phyloP scores from a whole-genome alignment of 1,139 yeast genomes.

The Nakaseomyces bracarensis region DNA sequence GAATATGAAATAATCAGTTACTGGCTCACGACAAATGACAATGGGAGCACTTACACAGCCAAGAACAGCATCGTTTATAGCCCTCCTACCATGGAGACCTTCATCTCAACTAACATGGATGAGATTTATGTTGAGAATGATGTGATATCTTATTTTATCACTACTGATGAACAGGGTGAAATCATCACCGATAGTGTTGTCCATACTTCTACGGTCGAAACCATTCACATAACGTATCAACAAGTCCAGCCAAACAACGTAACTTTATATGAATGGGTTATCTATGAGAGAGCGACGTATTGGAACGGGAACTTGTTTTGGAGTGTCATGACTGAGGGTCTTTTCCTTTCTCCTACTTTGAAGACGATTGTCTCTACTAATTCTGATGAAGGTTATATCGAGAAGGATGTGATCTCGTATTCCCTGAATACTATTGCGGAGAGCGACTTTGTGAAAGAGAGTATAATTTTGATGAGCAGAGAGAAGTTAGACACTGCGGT shows the following conservation, averaged over 20 bases:
- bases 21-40: not conserved
- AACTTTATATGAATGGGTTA: too few relatives aligned
- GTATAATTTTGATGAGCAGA: not conserved
- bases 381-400: not conserved
- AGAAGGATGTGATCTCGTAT: not conserved
- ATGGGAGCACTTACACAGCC: not conserved
- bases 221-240: too few relatives aligned
- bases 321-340: too few relatives aligned
- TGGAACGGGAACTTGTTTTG: too few relatives aligned
- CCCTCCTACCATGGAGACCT: not conserved
- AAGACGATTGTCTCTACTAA: not conserved
- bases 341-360: not conserved
- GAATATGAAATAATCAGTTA: too few relatives aligned
- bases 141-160: not conserved
- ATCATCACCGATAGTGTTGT: not conserved
- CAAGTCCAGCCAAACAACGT: not conserved
- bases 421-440: not conserved
- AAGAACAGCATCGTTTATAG: not conserved
- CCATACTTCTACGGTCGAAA: not conserved
- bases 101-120: not conserved
- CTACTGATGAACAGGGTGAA: not conserved
- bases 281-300: too few relatives aligned
- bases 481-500: not conserved
- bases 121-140: not conserved
- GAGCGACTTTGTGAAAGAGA: not conserved